Evolutionary conservation across 352 stramenopile genomes (phyloP).

Genomic region (Phytophthora macrochlamydospora): DNA sequence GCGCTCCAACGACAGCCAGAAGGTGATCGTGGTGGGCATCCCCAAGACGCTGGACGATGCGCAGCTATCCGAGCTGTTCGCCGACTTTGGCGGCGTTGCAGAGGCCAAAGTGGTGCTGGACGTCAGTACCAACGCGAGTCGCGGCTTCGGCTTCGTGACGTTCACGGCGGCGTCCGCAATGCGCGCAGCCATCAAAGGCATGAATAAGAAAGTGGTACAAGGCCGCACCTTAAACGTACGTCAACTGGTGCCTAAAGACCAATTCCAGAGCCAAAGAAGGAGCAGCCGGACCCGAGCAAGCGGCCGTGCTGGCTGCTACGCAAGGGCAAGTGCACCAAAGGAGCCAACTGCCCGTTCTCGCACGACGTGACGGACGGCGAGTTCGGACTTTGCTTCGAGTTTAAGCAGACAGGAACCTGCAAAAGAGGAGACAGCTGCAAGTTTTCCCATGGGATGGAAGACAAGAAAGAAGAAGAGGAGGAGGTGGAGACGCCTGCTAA

Average conservation of each 20-base stretch:
- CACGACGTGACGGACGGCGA: conserved; percentile 75
- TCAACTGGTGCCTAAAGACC: conserved; percentile 73
- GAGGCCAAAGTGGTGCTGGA: conserved; percentile 81
- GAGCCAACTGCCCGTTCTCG: conserved; percentile 71
- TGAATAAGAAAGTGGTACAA: conserved; percentile 78
- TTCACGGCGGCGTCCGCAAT: conserved; percentile 76
- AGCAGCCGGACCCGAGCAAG: conserved; percentile 40
- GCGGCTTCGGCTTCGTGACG: conserved; percentile 85
- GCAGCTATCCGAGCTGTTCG: conserved; percentile 75
- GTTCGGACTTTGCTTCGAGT: conserved; percentile 85
- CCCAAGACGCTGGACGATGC: conserved; percentile 76
- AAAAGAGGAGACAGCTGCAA: conserved; percentile 78
- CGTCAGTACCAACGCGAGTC: conserved; percentile 57
- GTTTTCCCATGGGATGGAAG: conserved; percentile 49
- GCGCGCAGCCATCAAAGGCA: conserved; percentile 71
- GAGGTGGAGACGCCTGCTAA: conserved; percentile 13
- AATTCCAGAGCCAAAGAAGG: conserved; percentile 60
- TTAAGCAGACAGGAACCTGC: conserved; percentile 70
- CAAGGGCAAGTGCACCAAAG: conserved; percentile 83
- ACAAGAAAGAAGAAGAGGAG: conserved; percentile 16
- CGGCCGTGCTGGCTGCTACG: conserved; percentile 74
- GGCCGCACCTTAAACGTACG: conserved; percentile 79
- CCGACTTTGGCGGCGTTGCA: conserved; percentile 66
- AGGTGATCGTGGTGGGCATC: conserved; percentile 87
- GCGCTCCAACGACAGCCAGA: conserved; percentile 82